phyloP scores from a whole-genome alignment of 768 basidiomycete species.

The Russula ochroleuca region DNA sequence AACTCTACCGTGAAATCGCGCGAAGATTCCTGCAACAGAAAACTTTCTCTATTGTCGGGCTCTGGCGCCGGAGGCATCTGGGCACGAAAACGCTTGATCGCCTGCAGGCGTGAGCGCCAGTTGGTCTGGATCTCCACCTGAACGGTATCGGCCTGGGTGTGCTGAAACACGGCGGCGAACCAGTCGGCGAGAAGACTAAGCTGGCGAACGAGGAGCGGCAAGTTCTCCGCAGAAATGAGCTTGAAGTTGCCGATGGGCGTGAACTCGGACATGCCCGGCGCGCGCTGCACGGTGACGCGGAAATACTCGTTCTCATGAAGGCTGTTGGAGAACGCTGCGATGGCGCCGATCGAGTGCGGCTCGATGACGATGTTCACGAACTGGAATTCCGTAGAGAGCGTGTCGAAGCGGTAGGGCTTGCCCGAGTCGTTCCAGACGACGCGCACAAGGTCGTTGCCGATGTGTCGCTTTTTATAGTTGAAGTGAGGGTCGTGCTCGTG shows the following conservation, averaged over 20 bases:
- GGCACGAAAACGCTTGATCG: conserved; percentile 63
- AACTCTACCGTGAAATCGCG: conserved; percentile 34
- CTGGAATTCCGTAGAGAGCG: conserved; percentile 88
- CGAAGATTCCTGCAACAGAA: conserved; percentile 33
- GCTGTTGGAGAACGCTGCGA: conserved; percentile 81
- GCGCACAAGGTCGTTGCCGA: conserved; percentile 94
- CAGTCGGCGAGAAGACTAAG: conserved; percentile 84
- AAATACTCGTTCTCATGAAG: conserved; percentile 92
- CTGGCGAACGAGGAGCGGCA: conserved; percentile 86
- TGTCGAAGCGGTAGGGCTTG: conserved; percentile 83
- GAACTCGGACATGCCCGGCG: conserved; percentile 89
- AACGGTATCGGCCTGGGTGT: conserved; percentile 65
- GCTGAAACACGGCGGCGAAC: conserved; percentile 79
- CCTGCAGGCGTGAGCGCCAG: conserved; percentile 77
- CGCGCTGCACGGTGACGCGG: conserved; percentile 87
- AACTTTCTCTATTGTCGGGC: conserved; percentile 30
- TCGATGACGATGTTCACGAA: conserved; percentile 97
- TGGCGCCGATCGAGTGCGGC: conserved; percentile 80
- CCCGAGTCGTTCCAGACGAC: conserved; percentile 99
- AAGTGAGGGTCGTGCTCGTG: conserved; percentile 59
- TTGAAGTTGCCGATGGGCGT: conserved; percentile 91
- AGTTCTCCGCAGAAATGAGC: conserved; percentile 81
- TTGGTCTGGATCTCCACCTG: conserved; percentile 81
- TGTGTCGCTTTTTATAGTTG: conserved; percentile 88
- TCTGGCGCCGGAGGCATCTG: conserved; percentile 28